A percentile compares a stretch with the other conserved stretches of the same genome.
Conservation (phyloP, 371 early-diverging fungal species). For the Parasitella parasitica region DNA sequence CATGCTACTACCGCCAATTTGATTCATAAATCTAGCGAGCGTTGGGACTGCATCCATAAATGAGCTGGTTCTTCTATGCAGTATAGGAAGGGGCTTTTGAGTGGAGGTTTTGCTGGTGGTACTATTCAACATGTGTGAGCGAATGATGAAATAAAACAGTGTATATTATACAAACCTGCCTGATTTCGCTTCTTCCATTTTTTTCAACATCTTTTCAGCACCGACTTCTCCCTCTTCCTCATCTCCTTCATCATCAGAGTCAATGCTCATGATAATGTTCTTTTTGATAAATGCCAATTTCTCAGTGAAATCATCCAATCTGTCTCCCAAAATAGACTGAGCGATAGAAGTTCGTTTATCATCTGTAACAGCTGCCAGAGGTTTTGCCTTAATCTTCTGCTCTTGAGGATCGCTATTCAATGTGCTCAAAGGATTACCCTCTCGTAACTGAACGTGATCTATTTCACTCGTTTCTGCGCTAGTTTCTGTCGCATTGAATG, state of each 20-base stretch:
- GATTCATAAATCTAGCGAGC: constrained; percentile 32
- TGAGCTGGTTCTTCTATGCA: constrained; percentile 23
- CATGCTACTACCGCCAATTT: constrained; percentile 16
- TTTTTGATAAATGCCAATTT: constrained; percentile 47
- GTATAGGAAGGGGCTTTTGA: background rate
- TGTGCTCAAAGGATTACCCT: no score
- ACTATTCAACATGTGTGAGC: background rate
- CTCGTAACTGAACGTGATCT: no score
- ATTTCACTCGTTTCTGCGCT: no score
- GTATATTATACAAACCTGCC: background rate
- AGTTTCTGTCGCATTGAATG: background rate
- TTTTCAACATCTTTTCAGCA: constrained; percentile 8
- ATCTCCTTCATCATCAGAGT: constrained; percentile 40
- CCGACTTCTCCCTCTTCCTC: constrained; percentile 13
- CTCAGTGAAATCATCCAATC: constrained; percentile 44
- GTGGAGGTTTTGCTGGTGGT: background rate
- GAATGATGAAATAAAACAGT: no score
- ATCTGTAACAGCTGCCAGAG: background rate
- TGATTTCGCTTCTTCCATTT: constrained; percentile 4
- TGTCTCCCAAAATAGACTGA: constrained; percentile 39
- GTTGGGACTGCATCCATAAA: constrained; percentile 29
- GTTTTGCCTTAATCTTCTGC: constrained; percentile 31
- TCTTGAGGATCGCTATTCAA: constrained; percentile 14
- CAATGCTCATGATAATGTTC: constrained; percentile 43
- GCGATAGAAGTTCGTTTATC: constrained; percentile 22